Conservation (phyloP, 2,329 filamentous ascomycete species). For the Ustilaginoidea virens region DNA sequence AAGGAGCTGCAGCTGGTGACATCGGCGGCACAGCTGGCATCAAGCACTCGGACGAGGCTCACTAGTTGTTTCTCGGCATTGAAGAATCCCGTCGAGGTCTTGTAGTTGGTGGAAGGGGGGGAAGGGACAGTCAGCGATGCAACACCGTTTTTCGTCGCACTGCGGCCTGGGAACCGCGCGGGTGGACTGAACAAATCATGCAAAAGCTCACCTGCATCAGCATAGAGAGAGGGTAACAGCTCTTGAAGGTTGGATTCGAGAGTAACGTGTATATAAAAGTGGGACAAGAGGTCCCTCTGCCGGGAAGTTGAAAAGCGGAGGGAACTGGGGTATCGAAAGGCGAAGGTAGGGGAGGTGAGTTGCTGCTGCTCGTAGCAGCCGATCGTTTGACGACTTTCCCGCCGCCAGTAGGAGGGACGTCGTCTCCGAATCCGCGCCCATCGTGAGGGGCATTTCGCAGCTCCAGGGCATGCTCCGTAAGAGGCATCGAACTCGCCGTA, state of each 20-base stretch:
- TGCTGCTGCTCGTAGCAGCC: background rate
- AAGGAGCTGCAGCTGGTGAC: conserved; percentile 47
- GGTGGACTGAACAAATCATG: background rate
- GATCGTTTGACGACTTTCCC: background rate
- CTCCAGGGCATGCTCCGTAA: background rate
- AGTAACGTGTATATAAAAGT: conserved; percentile 55
- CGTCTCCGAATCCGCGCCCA: no score
- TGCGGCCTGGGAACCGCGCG: no score
- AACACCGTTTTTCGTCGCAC: no score
- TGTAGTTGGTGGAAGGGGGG: background rate
- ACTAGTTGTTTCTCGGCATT: conserved; percentile 55
- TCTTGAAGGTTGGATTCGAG: conserved; percentile 46
- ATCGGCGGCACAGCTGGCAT: conserved; percentile 60
- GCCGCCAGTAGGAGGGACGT: no score
- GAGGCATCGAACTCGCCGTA: background rate
- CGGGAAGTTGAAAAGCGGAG: conserved; percentile 41
- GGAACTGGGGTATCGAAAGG: conserved; percentile 52
- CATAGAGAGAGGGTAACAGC: conserved; percentile 72
- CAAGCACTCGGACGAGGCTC: conserved; percentile 61
- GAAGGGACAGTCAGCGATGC: background rate
- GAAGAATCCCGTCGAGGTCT: conserved; percentile 81
- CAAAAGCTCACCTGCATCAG: conserved; percentile 51
- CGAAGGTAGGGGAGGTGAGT: conserved; percentile 32
- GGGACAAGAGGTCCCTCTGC: conserved; percentile 39
- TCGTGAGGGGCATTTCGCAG: no score